These are phyloP conservation scores for Begonia masoniana DNA, from an alignment of 306 rosid species.

Conservation along the genomic window DNA sequence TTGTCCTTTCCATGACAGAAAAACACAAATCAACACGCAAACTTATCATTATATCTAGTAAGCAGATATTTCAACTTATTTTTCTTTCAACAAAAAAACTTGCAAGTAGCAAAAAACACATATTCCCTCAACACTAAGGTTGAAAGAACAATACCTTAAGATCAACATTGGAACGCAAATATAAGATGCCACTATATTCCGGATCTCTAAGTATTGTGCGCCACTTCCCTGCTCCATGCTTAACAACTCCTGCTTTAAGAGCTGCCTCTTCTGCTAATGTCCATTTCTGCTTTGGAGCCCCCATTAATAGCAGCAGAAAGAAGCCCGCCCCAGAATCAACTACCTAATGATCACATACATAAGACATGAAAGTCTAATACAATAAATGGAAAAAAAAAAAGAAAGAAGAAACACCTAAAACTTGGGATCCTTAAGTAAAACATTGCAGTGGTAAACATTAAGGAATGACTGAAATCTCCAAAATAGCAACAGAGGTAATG, in stretches of 20 bases:
- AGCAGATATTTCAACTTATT: neutral
- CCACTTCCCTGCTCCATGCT: conserved; percentile 98
- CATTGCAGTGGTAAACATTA: too few relatives aligned
- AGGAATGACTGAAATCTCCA: too few relatives aligned
- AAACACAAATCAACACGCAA: neutral
- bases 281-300: conserved; percentile 99
- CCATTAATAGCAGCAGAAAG: conserved; percentile 38
- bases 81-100: neutral
- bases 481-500: too few relatives aligned
- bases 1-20: conserved; percentile 50
- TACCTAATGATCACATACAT: neutral
- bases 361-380: too few relatives aligned
- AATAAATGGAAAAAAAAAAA: too few relatives aligned
- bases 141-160: conserved; percentile 48
- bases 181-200: conserved; percentile 61
- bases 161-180: conserved; percentile 89
- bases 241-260: conserved; percentile 90
- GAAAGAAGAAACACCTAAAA: too few relatives aligned
- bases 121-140: neutral
- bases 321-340: conserved; percentile 5
- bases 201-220: conserved; percentile 94
- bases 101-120: neutral
- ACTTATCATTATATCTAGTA: neutral
- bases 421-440: too few relatives aligned
- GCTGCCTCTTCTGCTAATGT: conserved; percentile 86